Conservation (phyloP, 352 stramenopile genomes). For the Pythium chondricola region DNA sequence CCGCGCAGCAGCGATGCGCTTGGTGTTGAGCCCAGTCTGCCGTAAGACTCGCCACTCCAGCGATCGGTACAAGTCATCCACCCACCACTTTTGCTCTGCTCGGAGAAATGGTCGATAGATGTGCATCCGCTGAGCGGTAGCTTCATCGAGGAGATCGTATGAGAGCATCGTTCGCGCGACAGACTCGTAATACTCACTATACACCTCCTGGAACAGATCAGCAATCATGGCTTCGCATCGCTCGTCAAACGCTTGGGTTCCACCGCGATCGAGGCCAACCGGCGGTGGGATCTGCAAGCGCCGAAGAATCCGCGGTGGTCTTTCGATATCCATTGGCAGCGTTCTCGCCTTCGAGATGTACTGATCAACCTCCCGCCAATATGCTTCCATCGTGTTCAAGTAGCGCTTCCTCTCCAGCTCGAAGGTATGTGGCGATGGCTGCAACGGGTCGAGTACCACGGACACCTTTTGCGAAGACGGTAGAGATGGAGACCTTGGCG, state of each 20-base stretch:
- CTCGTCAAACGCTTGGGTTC: slow-evolving; percentile 49
- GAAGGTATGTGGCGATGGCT: slow-evolving; percentile 60
- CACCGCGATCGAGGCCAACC: slow-evolving; percentile 30
- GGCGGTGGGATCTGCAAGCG: slow-evolving; percentile 67
- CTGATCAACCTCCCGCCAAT: slow-evolving; percentile 73
- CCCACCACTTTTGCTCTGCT: slow-evolving; percentile 84
- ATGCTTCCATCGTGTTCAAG: slow-evolving; percentile 75
- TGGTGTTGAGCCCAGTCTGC: slow-evolving; percentile 59
- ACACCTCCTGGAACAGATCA: slow-evolving; percentile 71
- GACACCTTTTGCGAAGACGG: slow-evolving; percentile 10
- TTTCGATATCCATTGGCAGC: slow-evolving; percentile 57
- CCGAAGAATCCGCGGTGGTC: slow-evolving; percentile 53
- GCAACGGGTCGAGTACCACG: slow-evolving; percentile 39
- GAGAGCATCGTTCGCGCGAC: slow-evolving; percentile 78
- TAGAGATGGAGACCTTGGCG: slow-evolving; percentile 8
- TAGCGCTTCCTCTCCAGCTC: slow-evolving; percentile 73
- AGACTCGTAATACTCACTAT: slow-evolving; percentile 71
- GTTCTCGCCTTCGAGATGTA: slow-evolving; percentile 43
- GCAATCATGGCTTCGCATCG: slow-evolving; percentile 64
- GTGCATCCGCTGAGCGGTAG: slow-evolving; percentile 55
- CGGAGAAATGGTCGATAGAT: slow-evolving; percentile 81
- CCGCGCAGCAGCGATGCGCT: slow-evolving; percentile 33
- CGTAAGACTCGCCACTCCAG: slow-evolving; percentile 78
- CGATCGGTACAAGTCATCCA: slow-evolving; percentile 63
- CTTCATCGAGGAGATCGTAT: slow-evolving; percentile 84